phyloP scores from a whole-genome alignment of 1,284 basidiomycete genomes.

The Microbotryum scabiosae region DNA sequence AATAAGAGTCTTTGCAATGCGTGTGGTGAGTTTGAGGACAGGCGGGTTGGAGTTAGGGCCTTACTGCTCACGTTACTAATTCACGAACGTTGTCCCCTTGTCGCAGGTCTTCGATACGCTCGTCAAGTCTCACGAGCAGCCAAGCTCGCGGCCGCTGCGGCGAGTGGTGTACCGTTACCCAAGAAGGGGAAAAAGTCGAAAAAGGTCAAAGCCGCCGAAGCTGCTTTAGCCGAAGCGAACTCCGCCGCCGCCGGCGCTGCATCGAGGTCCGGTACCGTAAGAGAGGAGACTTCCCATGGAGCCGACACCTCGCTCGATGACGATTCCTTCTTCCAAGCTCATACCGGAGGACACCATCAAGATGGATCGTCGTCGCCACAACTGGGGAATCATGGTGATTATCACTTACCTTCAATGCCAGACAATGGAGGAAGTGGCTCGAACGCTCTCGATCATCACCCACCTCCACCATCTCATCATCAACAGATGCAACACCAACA shows the following conservation, averaged over 20 bases:
- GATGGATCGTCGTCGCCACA: too few relatives aligned
- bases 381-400: too few relatives aligned
- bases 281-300: too few relatives aligned
- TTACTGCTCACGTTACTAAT: too few relatives aligned
- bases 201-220: neutral
- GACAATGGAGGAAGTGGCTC: too few relatives aligned
- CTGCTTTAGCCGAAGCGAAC: neutral
- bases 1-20: slow-evolving; percentile 90
- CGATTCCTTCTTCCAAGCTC: too few relatives aligned
- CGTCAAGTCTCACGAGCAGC: slow-evolving; percentile 18
- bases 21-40: slow-evolving; percentile 48
- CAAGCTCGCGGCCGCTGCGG: slow-evolving; percentile 14
- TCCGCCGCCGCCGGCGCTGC: neutral
- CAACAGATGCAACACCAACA: too few relatives aligned
- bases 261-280: neutral
- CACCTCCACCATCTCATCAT: too few relatives aligned
- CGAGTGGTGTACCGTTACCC: neutral
- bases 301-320: too few relatives aligned
- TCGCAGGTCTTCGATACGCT: slow-evolving; percentile 23
- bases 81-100: neutral
- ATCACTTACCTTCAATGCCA: too few relatives aligned
- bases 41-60: slow-evolving; percentile 25
- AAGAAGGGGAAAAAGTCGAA: slow-evolving; percentile 11
- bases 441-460: too few relatives aligned
- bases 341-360: too few relatives aligned